Conservation (phyloP, 306 rosid genomes). For the Argentina anserina region DNA sequence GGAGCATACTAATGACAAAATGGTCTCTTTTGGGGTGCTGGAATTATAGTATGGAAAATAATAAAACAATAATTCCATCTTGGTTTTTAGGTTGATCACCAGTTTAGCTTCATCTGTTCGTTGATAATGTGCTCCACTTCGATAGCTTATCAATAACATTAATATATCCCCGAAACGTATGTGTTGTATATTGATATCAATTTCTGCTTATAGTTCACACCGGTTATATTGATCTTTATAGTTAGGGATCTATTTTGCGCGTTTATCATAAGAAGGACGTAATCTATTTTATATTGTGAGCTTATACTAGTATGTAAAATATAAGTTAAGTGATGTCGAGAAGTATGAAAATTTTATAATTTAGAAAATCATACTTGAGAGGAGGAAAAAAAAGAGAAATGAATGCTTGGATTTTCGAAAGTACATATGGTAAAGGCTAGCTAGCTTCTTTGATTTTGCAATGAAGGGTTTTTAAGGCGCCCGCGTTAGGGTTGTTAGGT, state of each 20-base stretch:
- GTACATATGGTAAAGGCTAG: neutral
- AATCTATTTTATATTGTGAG: no score
- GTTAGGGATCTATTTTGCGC: no score
- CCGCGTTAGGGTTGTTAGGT: neutral
- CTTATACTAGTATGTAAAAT: no score
- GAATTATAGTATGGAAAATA: neutral
- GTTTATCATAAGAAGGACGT: no score
- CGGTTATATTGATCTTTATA: no score
- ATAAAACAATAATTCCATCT: neutral
- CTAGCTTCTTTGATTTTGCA: neutral
- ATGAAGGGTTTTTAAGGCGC: neutral
- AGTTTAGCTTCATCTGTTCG: neutral
- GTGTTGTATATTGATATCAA: neutral
- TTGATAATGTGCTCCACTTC: neutral
- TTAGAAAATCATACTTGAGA: no score
- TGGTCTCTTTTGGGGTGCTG: neutral
- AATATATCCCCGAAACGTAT: neutral
- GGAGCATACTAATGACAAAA: constrained; percentile 1
- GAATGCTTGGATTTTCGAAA: neutral
- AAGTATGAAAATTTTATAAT: no score
- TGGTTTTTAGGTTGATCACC: neutral
- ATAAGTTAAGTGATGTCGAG: no score
- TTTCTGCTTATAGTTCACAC: neutral
- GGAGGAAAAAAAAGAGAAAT: neutral
- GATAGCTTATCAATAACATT: neutral